A percentile compares a stretch with the other conserved stretches of the same genome.
Evolutionary conservation across 768 basidiomycete species (phyloP).

Genomic region (Lactarius psammicola): DNA sequence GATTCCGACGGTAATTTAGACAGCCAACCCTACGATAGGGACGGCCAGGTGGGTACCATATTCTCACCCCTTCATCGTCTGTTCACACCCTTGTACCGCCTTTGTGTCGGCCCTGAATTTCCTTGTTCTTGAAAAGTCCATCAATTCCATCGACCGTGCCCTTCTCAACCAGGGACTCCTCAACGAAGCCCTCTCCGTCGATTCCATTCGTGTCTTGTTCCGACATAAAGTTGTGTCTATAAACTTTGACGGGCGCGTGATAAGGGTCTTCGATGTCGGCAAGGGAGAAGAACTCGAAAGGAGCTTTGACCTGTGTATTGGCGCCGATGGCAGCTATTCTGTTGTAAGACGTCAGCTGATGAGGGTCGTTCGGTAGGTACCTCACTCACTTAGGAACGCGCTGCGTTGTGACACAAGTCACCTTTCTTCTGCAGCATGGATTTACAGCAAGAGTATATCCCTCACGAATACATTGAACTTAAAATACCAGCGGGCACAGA

Average conservation of each 20-base stretch:
- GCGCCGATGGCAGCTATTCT: conserved; percentile 94
- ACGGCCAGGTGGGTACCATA: conserved; percentile 68
- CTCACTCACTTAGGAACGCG: conserved; percentile 34
- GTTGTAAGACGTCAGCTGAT: conserved; percentile 91
- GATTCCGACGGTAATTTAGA: conserved; percentile 64
- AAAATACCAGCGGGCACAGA: conserved; percentile 84
- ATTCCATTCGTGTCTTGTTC: conserved; percentile 71
- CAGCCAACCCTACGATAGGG: conserved; percentile 84
- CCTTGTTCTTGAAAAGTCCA: conserved; percentile 56
- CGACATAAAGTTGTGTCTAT: conserved; percentile 73
- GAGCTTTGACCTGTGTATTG: conserved; percentile 78
- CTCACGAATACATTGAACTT: conserved; percentile 94
- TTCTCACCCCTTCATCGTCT: conserved; percentile 18
- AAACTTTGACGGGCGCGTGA: conserved; percentile 66
- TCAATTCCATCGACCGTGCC: conserved; percentile 89
- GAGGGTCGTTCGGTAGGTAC: conserved; percentile 80
- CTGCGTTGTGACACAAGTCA: conserved; percentile 25
- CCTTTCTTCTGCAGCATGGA: conserved; percentile 64
- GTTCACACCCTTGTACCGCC: conserved; percentile 30
- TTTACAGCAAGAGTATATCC: conserved; percentile 93
- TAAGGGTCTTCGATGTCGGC: conserved; percentile 50
- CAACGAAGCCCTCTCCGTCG: conserved; percentile 61
- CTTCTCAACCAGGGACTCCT: conserved; percentile 86
- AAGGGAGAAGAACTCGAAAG: conserved; percentile 46
- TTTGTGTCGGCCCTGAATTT: conserved; percentile 33